A percentile compares a stretch with the other conserved stretches of the same genome.
phyloP scores from a whole-genome alignment of 805 yeast species.

The Saturnispora bothae region DNA sequence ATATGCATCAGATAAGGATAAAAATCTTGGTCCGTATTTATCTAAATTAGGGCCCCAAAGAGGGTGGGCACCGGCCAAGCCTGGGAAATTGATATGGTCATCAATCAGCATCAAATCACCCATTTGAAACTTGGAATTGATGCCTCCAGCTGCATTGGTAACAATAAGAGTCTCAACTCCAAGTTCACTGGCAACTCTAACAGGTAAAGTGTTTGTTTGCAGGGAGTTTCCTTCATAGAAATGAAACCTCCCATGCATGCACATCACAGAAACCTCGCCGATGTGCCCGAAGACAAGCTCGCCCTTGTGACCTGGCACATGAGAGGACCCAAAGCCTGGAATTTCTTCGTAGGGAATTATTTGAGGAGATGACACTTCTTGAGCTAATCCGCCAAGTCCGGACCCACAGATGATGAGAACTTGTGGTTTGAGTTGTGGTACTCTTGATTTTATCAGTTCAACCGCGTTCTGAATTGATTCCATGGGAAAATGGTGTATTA shows the following conservation, averaged over 20 bases:
- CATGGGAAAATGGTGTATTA: too few relatives aligned
- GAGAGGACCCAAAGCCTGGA: conserved; percentile 73
- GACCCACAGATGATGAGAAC: conserved; percentile 87
- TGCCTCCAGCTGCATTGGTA: conserved; percentile 96
- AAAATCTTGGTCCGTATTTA: conserved; percentile 75
- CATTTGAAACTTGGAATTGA: conserved; percentile 52
- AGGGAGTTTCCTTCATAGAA: conserved; percentile 88
- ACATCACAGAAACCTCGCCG: conserved; percentile 66
- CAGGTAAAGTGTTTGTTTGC: conserved; percentile 73
- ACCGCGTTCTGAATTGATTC: too few relatives aligned
- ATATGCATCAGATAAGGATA: conserved; percentile 84
- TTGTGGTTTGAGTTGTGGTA: too few relatives aligned
- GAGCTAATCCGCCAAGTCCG: conserved; percentile 80
- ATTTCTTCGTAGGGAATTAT: conserved; percentile 55
- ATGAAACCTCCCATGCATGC: conserved; percentile 92
- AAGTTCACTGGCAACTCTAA: conserved; percentile 59
- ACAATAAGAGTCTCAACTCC: conserved; percentile 58
- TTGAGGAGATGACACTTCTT: conserved; percentile 23
- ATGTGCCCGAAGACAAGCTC: conserved; percentile 68
- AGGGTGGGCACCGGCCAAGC: conserved; percentile 81
- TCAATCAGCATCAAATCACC: conserved; percentile 87
- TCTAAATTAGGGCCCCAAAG: conserved; percentile 79
- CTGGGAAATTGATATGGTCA: conserved; percentile 88
- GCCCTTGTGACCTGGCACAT: conserved; percentile 89
- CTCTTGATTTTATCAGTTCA: too few relatives aligned